Conservation (phyloP, 2,329 filamentous ascomycete genomes). For the Paracamarosporium sp. region DNA sequence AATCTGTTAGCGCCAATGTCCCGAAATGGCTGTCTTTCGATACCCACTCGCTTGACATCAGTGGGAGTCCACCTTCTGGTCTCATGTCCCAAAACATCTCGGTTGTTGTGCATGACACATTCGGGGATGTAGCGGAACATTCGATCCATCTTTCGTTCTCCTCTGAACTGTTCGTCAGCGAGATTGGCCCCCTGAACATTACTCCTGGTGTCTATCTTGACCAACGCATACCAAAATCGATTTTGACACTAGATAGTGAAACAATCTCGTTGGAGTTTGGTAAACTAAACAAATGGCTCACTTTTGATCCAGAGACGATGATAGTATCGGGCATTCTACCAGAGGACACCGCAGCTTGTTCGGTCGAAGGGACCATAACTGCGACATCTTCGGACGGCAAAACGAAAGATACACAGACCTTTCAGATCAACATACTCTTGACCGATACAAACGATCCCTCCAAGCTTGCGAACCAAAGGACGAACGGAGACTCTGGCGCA, state of each 20-base stretch:
- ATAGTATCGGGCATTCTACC: slow-evolving; percentile 60
- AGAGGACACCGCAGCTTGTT: slow-evolving; percentile 43
- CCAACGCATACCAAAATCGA: slow-evolving; percentile 54
- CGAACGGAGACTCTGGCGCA: too few relatives aligned
- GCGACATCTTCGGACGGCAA: slow-evolving; percentile 42
- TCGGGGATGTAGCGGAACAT: slow-evolving; percentile 64
- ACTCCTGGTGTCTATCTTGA: slow-evolving; percentile 58
- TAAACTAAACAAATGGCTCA: slow-evolving; percentile 55
- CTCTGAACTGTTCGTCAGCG: slow-evolving; percentile 51
- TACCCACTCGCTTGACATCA: slow-evolving; percentile 64
- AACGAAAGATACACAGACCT: slow-evolving; percentile 49
- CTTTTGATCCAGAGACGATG: slow-evolving; percentile 54
- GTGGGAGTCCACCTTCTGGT: slow-evolving; percentile 68
- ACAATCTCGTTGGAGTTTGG: slow-evolving; percentile 53
- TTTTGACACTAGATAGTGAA: slow-evolving; percentile 51
- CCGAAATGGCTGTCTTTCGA: slow-evolving; percentile 77
- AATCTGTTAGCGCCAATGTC: slow-evolving; percentile 59
- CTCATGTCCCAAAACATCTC: slow-evolving; percentile 68
- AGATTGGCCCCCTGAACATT: slow-evolving; percentile 55
- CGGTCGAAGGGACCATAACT: slow-evolving; percentile 52
- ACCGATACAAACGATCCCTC: not conserved
- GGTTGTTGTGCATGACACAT: slow-evolving; percentile 66
- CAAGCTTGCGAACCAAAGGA: slow-evolving; percentile 15
- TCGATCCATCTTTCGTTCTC: slow-evolving; percentile 57
- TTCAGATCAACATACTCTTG: slow-evolving; percentile 49